phyloP scores from a whole-genome alignment of 2,329 filamentous ascomycete genomes.

The Aspergillus cejpii region DNA sequence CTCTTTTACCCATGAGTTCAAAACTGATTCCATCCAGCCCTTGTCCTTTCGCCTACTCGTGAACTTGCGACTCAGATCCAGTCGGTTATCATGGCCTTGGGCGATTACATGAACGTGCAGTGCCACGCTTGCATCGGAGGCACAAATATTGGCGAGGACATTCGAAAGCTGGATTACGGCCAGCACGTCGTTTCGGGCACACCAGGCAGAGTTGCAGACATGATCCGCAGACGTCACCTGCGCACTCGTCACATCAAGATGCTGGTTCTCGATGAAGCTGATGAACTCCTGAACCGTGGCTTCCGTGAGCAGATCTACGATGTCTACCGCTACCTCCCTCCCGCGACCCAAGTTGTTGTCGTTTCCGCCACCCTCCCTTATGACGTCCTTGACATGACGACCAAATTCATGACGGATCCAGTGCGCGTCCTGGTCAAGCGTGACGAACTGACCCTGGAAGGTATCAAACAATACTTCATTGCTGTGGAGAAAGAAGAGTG shows the following conservation, averaged over 20 bases:
- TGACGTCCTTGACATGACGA: slow-evolving; percentile 98
- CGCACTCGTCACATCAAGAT: slow-evolving; percentile 72
- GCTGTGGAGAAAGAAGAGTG: slow-evolving; percentile 99
- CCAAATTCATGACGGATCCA: slow-evolving; percentile 98
- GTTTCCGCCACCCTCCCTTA: slow-evolving; percentile 95
- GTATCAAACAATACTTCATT: slow-evolving; percentile 98
- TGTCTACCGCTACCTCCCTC: slow-evolving; percentile 92
- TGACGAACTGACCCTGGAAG: slow-evolving; percentile 95
- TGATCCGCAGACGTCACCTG: slow-evolving; percentile 68
- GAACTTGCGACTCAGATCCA: slow-evolving; percentile 98
- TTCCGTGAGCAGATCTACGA: slow-evolving; percentile 99
- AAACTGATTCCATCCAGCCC: slow-evolving; percentile 46
- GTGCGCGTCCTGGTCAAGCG: slow-evolving; percentile 96
- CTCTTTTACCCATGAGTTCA: not conserved
- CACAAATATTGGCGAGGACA: slow-evolving; percentile 96
- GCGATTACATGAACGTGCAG: slow-evolving; percentile 99
- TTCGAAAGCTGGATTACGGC: slow-evolving; percentile 92
- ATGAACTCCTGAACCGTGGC: slow-evolving; percentile 79
- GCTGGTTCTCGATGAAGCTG: slow-evolving; percentile 69
- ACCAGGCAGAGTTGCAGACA: slow-evolving; percentile 87
- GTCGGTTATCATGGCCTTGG: slow-evolving; percentile 98
- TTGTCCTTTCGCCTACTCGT: slow-evolving; percentile 91
- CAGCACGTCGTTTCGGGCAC: slow-evolving; percentile 97
- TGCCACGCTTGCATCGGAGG: slow-evolving; percentile 98
- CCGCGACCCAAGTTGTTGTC: slow-evolving; percentile 95